phyloP scores from a whole-genome alignment of 2,329 filamentous ascomycete species.

The Calonectria naviculata region DNA sequence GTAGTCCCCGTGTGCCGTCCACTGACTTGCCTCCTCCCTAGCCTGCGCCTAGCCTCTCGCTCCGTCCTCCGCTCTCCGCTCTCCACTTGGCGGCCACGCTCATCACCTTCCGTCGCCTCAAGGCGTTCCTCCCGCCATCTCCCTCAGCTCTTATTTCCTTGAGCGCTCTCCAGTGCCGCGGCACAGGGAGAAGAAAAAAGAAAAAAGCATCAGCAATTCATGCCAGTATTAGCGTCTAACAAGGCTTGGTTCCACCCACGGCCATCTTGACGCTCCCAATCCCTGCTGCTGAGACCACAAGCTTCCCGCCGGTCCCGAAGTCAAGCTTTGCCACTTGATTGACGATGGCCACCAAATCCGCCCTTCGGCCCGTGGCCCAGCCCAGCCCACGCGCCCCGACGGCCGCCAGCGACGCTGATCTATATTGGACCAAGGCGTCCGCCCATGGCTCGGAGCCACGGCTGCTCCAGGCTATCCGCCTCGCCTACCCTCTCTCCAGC shows the following conservation, averaged over 20 bases:
- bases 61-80: no score
- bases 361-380: slow-evolving; percentile 13
- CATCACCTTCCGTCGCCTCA: not conserved
- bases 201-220: not conserved
- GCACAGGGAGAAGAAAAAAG: not conserved
- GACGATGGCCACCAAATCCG: slow-evolving; percentile 4
- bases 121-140: slow-evolving; percentile 1
- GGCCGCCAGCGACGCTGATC: slow-evolving; percentile 3
- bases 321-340: slow-evolving; percentile 31
- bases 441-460: not conserved
- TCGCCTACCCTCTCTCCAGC: not conserved
- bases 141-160: not conserved
- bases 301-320: slow-evolving; percentile 29
- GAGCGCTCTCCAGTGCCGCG: not conserved
- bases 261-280: not conserved
- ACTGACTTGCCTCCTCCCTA: not conserved
- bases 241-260: slow-evolving; percentile 10
- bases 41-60: not conserved
- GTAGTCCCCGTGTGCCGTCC: not conserved
- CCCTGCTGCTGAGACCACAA: slow-evolving; percentile 22
- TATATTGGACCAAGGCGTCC: not conserved
- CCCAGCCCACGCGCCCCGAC: slow-evolving; percentile 13
- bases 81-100: not conserved
- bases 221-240: not conserved
- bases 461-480: not conserved